These are phyloP conservation scores for Cryphonectria radicalis DNA, from an alignment of 2,329 filamentous ascomycete genomes.

Conservation along the genomic window DNA sequence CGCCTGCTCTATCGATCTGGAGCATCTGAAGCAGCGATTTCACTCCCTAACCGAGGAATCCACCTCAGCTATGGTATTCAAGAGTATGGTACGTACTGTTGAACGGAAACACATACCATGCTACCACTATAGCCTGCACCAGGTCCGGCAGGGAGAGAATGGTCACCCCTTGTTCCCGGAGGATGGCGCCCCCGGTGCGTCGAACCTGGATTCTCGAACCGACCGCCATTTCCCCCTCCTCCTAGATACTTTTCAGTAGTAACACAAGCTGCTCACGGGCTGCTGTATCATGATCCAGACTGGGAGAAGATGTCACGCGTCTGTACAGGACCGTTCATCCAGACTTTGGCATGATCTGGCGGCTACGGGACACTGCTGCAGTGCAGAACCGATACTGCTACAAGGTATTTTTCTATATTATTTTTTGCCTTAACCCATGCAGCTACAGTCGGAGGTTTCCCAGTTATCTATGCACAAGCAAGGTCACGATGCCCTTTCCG, in stretches of 20 bases:
- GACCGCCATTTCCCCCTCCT: neutral
- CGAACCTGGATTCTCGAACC: neutral
- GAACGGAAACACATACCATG: neutral
- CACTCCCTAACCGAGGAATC: neutral
- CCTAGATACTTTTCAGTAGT: neutral
- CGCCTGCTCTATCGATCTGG: neutral
- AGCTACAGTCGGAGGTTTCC: neutral
- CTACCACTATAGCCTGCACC: neutral
- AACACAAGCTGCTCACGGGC: neutral
- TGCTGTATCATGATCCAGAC: slow-evolving; percentile 3
- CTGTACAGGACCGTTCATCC: neutral
- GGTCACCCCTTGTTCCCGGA: neutral
- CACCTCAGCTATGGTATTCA: neutral
- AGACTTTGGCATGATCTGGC: neutral
- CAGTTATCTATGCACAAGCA: slow-evolving; percentile 1
- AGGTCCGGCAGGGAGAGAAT: neutral
- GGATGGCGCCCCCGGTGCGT: slow-evolving; percentile 1
- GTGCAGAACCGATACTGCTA: neutral
- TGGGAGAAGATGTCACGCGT: neutral
- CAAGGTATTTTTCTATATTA: neutral
- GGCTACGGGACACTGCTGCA: neutral
- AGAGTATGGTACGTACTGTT: neutral
- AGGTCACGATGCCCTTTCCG: slow-evolving; percentile 3
- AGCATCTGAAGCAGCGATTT: neutral
- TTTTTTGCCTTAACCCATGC: neutral